Conservation (phyloP, 2,329 filamentous ascomycete species). For the Dactylonectria macrodidyma region DNA sequence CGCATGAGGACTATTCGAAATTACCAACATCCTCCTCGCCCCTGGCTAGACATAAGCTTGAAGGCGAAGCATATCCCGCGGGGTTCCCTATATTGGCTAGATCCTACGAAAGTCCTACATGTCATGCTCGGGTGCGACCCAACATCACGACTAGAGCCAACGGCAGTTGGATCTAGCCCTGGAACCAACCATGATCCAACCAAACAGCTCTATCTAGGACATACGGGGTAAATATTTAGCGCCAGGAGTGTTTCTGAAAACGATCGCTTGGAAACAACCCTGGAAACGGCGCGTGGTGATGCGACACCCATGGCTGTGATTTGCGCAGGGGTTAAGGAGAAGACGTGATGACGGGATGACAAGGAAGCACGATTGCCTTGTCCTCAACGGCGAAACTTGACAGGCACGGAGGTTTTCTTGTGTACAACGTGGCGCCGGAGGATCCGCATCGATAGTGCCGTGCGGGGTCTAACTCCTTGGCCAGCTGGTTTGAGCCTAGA, state of each 20-base stretch:
- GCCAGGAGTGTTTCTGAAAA: constrained; percentile 1
- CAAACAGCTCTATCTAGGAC: neutral
- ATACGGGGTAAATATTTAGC: constrained; percentile 8
- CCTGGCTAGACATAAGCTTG: constrained; percentile 26
- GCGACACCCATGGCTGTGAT: constrained; percentile 6
- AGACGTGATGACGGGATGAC: constrained; percentile 12
- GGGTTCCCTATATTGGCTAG: neutral
- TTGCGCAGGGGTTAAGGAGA: constrained; percentile 3
- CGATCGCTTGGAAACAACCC: constrained; percentile 2
- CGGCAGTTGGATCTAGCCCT: neutral
- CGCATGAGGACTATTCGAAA: neutral
- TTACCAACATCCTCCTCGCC: constrained; percentile 18
- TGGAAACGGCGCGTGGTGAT: constrained; percentile 4
- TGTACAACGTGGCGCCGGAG: neutral
- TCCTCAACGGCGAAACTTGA: neutral
- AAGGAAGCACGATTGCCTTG: constrained; percentile 8
- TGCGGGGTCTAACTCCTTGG: constrained; percentile 14
- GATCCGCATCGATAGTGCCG: constrained; percentile 5
- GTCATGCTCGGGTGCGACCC: neutral
- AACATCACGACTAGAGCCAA: neutral
- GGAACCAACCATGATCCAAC: constrained; percentile 1
- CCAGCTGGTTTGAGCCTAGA: constrained; percentile 18
- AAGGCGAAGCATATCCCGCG: constrained; percentile 23
- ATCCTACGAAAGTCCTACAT: constrained; percentile 3
- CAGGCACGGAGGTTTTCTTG: constrained; percentile 1